A percentile compares a stretch with the other conserved stretches of the same genome.
phyloP scores from a whole-genome alignment of 163 green algal species.

The Scenedesmus sp. region DNA sequence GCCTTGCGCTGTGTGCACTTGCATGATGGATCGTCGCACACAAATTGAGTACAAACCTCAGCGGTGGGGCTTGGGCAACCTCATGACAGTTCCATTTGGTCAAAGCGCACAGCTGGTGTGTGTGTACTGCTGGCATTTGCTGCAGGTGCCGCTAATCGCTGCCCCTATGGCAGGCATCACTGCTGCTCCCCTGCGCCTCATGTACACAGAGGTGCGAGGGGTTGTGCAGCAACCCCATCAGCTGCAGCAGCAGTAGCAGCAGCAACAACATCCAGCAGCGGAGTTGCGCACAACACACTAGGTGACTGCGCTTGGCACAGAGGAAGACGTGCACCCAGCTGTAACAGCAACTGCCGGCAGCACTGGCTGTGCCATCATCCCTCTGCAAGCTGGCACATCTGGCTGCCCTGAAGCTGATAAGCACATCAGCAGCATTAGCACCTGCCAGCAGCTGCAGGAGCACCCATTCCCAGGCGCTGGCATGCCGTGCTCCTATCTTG shows the following conservation, averaged over 20 bases:
- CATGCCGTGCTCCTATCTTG: no score
- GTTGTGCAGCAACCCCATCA: not conserved
- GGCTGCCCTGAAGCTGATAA: not conserved
- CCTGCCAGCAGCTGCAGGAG: not conserved
- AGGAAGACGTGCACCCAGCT: not conserved
- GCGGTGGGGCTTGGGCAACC: not conserved
- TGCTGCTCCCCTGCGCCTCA: constrained; percentile 58
- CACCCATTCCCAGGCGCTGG: not conserved
- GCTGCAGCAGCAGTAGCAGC: not conserved
- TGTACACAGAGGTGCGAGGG: constrained; percentile 40
- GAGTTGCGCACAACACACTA: not conserved
- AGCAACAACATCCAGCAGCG: not conserved
- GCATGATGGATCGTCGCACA: not conserved
- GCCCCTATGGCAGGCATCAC: constrained; percentile 70
- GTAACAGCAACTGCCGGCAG: not conserved
- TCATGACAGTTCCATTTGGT: not conserved
- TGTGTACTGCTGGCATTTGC: not conserved
- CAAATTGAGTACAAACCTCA: not conserved
- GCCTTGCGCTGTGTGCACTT: no score
- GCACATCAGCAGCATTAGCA: not conserved
- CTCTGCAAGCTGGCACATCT: not conserved
- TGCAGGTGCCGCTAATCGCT: constrained; percentile 55
- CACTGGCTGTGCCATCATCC: not conserved
- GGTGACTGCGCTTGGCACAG: not conserved
- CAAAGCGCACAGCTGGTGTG: not conserved